These are phyloP conservation scores for Talaromyces sp. DNA, from an alignment of 2,329 filamentous ascomycete species.

Conservation along the genomic window DNA sequence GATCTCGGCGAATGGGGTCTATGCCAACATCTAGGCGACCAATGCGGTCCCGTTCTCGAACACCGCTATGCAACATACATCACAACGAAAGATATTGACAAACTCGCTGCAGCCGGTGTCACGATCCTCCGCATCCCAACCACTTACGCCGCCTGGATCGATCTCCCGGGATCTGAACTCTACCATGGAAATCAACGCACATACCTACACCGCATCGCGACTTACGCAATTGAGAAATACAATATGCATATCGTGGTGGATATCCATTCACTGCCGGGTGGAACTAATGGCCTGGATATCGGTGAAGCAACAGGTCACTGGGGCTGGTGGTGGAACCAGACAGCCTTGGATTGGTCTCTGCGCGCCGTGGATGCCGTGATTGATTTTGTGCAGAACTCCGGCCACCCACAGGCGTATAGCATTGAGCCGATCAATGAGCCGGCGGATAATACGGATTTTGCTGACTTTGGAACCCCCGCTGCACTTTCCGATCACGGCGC, in stretches of 20 bases:
- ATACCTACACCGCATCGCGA: conserved; percentile 23
- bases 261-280: conserved; percentile 31
- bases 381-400: conserved; percentile 21
- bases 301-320: conserved; percentile 28
- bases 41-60: conserved; percentile 14
- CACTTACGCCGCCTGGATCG: conserved; percentile 24
- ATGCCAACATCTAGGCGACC: conserved; percentile 14
- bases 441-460: conserved; percentile 25
- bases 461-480: conserved; percentile 26
- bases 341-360: conserved; percentile 26
- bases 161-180: conserved; percentile 27
- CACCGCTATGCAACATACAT: conserved; percentile 20
- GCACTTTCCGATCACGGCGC: conserved; percentile 27
- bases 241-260: conserved; percentile 32
- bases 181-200: conserved; percentile 28
- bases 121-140: conserved; percentile 23
- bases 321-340: conserved; percentile 30
- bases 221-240: conserved; percentile 26
- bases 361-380: conserved; percentile 23
- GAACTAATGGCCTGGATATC: conserved; percentile 28
- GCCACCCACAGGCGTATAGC: conserved; percentile 23
- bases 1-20: conserved; percentile 29
- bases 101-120: conserved; percentile 15
- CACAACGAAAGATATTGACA: conserved; percentile 16
- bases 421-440: conserved; percentile 33